Conservation (phyloP, 306 rosid species). For the Cicer arietinum region DNA sequence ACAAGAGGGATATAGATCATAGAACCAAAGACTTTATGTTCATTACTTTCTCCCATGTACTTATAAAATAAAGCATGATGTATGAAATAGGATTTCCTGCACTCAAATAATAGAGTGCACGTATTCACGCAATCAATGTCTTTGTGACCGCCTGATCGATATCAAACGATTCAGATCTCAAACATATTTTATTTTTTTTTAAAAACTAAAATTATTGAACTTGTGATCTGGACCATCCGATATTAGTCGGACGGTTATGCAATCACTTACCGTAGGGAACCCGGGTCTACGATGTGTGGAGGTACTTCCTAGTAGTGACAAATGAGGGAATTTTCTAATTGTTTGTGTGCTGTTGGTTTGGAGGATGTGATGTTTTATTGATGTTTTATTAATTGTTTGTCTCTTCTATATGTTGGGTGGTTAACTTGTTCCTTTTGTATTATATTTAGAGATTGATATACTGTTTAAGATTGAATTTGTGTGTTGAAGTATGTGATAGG, state of each 20-base stretch:
- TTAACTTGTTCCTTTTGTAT: conserved; percentile 56
- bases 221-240: too few relatives aligned
- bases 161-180: too few relatives aligned
- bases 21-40: conserved; percentile 26
- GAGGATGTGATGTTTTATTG: conserved; percentile 74
- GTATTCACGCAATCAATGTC: too few relatives aligned
- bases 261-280: too few relatives aligned
- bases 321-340: conserved; percentile 68
- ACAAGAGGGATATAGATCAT: conserved; percentile 31
- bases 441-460: conserved; percentile 44
- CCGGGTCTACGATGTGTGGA: conserved; percentile 19
- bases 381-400: conserved; percentile 40
- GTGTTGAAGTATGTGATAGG: conserved; percentile 43
- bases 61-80: conserved; percentile 41
- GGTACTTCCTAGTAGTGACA: conserved; percentile 56
- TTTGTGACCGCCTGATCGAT: too few relatives aligned
- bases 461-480: conserved; percentile 41
- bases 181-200: too few relatives aligned
- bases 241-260: too few relatives aligned
- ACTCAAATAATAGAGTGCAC: too few relatives aligned
- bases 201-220: too few relatives aligned
- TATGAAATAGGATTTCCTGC: neutral
- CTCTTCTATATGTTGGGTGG: conserved; percentile 61
- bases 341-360: conserved; percentile 77
- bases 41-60: conserved; percentile 10